These are phyloP conservation scores for Termitomyces sp. DNA, from an alignment of 768 basidiomycete species.

Conservation along the genomic window DNA sequence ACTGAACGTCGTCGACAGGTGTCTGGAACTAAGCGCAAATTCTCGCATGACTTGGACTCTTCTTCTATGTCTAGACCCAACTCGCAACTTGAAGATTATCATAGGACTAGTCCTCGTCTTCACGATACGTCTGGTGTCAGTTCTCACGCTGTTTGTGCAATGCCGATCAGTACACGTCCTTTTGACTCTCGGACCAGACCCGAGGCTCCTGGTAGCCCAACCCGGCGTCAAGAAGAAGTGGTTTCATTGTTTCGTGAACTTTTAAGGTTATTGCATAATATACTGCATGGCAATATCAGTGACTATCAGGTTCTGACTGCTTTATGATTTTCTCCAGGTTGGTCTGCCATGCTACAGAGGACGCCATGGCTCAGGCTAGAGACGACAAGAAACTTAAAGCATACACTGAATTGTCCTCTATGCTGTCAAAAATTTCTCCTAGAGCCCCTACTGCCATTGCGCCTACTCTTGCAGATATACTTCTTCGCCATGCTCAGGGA, in stretches of 20 bases:
- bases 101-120: not conserved
- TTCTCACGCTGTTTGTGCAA: not conserved
- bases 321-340: conserved; percentile 27
- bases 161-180: not conserved
- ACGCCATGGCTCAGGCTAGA: conserved; percentile 36
- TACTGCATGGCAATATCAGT: conserved; percentile 9
- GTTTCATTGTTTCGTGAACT: conserved; percentile 36
- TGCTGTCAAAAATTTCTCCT: conserved; percentile 41
- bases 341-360: conserved; percentile 41
- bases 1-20: not conserved
- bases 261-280: conserved; percentile 30
- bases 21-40: conserved; percentile 10
- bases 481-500: conserved; percentile 37
- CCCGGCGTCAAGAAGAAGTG: conserved; percentile 18
- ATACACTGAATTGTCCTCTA: conserved; percentile 45
- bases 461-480: conserved; percentile 43
- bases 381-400: conserved; percentile 47
- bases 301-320: not conserved
- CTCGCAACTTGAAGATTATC: not conserved
- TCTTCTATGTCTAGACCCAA: not conserved
- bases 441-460: conserved; percentile 39
- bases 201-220: not conserved
- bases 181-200: not conserved
- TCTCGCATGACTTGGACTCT: not conserved
- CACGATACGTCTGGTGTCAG: not conserved